Base-by-base conservation (phyloP, 2,329 filamentous ascomycete genomes). In the Microdochium trichocladiopsis region DNA sequence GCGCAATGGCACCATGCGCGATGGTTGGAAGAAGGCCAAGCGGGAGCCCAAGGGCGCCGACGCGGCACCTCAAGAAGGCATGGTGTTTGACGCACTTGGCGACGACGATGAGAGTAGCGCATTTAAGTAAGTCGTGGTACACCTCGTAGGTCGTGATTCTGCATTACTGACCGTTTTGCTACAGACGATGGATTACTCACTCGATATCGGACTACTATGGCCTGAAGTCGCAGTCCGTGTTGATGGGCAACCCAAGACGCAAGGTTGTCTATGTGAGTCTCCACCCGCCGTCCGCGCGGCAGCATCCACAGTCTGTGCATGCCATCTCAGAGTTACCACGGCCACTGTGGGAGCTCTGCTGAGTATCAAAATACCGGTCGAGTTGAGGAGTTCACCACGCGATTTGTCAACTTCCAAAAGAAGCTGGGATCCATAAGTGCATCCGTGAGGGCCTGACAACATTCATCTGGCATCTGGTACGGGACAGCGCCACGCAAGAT, bases 191-290 rank as follows among this genome's bases (percentile, higher is more conserved):
- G 88, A 81, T 97, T 51, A 90, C 95, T 1, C 92, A 97, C 69
- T 88, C 89, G 53, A 92, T 97, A 57, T 93, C 90, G 10, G 83
- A 87, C 41, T 97, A 97, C 68, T 97, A 97, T 65, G 92, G 91
- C 47, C 78, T 96, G 52, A 81, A 84, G 55, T 96, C 92, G 21
- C 90, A 85, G 73, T 92, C 88, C 4, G 82, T 93, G 54, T 87
- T 87, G 0, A 78, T 86, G 1, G 84, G 84, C 28, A 77, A 83
- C 57, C 86, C 90, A 2, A 80, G 84, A 14, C 80, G 86, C 50
- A 82, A 89, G 50, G 87, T 94, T 56, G 90, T 94, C 8, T 96
- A 95, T 61, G 85, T 96, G 22, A 88, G 88, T 3, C 73, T 93
- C 55, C 83, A 80, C 63, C 77, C 80, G 6, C 18, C 41, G 12